Evolutionary conservation across 768 basidiomycete species (phyloP), one percentile per base, ranked within the genome.

Genomic region (Amanita phalloides): DNA sequence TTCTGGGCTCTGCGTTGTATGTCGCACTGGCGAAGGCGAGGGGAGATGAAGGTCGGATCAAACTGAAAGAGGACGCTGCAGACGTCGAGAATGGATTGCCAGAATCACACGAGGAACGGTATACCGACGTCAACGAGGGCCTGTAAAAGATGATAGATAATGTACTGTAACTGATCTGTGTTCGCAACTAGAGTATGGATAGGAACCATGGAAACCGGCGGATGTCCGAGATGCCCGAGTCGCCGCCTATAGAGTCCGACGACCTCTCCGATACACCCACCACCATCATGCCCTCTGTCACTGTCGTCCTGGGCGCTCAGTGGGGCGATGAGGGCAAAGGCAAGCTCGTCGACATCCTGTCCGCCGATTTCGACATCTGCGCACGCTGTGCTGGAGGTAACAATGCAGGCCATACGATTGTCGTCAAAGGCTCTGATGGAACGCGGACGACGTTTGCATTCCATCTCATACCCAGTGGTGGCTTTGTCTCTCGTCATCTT

Each of bases 321-420:
- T 94, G 90, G 90, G 90, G 90, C 43, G 90, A 93, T 64, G 90
- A 92, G 66, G 90, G 90, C 58, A 90, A 90, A 67, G 91, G 91
- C 13, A 98, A 99, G 71, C 82, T 99, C 51, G 96, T 96, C 53
- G 96, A 99, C 66, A 91, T 99, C 62, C 78, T 99, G 57, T 79
- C 93, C 36, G 89, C 86, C 11, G 79, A 94, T 39, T 76, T 79
- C 54, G 96, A 99, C 66, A 66, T 98, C 64, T 98, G 94, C 61
- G 95, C 93, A 17, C 80, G 96, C 44, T 97, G 92, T 65, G 96
- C 96, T 10, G 96, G 96, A 11, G 96, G 96, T 9, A 98, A 97
- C 72, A 99, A 99, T 64, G 96, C 96, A 21, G 96, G 96, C 2
- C 96, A 99, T 70, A 98, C 96, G 21, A 97, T 99, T 66, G 86